Base-by-base conservation (phyloP, 495 filamentous ascomycete genomes). In the Baudoinia panamericana region DNA sequence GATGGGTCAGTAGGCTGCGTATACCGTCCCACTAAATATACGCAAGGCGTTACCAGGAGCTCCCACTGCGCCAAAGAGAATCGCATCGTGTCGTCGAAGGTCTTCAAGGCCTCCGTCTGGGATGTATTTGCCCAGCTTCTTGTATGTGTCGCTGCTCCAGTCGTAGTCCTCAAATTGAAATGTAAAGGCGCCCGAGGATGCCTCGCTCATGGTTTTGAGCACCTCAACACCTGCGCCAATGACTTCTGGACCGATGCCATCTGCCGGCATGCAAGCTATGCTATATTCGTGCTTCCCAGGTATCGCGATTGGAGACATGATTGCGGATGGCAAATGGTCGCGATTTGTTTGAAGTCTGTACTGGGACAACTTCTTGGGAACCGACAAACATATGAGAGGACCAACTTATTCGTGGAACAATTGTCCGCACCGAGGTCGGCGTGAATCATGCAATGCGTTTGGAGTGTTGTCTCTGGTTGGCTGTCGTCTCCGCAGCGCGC, bases 201-300 rank as follows among this genome's bases (percentile, higher is more conserved):
- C 45, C 11, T 36, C 37, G 27, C 57, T 53, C 7, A 63, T 43
- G 12, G 46, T 54, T 12, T 57, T 36, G 19, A 63, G 53, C 19
- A 62, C 60, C 31, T 55, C 44, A 12, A 56, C 44, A 17, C 59
- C 60, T 19, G 60, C 60, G 4, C 51, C 49, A 16, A 60, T 57
- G 34, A 62, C 60, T 30, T 63, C 60, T 23, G 54, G 46, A 25
- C 60, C 60, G 31, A 63, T 63, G 42, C 60, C 60, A 43, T 63
- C 60, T 17, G 59, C 60, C 10, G 59, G 59, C 32, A 63, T 63
- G 40, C 40, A 59, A 36, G 50, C 50, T n/a, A 52, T 52, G 31
- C 33, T 48, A 27, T 48, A 52, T 8, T 41, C 39, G n/a, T 36
- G 41, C 22, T 41, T 51, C 15, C 28, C 21, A 11, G 23, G 9